A percentile compares a stretch with the other conserved stretches of the same genome.
Conservation (phyloP, 2,329 filamentous ascomycete species). For the Fusarium sp. region DNA sequence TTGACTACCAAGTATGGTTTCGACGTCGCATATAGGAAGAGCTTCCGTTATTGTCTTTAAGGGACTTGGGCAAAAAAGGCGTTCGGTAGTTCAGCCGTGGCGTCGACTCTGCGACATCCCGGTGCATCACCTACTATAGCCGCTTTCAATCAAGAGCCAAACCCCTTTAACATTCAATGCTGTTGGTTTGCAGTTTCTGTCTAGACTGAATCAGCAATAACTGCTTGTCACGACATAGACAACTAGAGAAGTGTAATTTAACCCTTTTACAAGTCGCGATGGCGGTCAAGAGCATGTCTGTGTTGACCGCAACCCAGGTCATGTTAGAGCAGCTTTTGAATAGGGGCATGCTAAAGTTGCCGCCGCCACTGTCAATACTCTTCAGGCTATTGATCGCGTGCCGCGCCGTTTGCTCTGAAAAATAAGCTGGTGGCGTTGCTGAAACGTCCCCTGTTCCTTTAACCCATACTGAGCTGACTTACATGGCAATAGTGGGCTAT, state of each 20-base stretch:
- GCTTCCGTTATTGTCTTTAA: conserved; percentile 20
- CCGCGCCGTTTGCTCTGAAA: conserved; percentile 24
- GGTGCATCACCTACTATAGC: conserved; percentile 13
- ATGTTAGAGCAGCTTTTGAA: neutral
- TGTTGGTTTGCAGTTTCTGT: neutral
- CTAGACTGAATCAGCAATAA: conserved; percentile 9
- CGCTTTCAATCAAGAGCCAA: conserved; percentile 1
- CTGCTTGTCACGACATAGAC: conserved; percentile 6
- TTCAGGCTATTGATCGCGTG: conserved; percentile 45
- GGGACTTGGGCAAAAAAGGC: conserved; percentile 9
- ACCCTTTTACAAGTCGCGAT: neutral
- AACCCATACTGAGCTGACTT: conserved; percentile 13
- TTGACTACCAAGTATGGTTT: neutral
- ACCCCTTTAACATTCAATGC: conserved; percentile 13
- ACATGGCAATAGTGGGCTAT: conserved; percentile 22
- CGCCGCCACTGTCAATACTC: conserved; percentile 11
- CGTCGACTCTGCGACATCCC: conserved; percentile 35
- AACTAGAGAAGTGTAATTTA: conserved; percentile 9
- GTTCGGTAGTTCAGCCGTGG: conserved; percentile 36
- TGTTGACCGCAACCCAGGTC: neutral
- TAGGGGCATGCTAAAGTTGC: conserved; percentile 24
- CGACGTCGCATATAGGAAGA: conserved; percentile 16
- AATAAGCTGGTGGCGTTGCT: conserved; percentile 10
- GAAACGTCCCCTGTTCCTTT: conserved; percentile 12
- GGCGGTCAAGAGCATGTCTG: conserved; percentile 21